Evolutionary conservation across 2,329 filamentous ascomycete species (phyloP), one percentile per base, ranked within the genome.

Genomic region (Ophiostoma piceae): DNA sequence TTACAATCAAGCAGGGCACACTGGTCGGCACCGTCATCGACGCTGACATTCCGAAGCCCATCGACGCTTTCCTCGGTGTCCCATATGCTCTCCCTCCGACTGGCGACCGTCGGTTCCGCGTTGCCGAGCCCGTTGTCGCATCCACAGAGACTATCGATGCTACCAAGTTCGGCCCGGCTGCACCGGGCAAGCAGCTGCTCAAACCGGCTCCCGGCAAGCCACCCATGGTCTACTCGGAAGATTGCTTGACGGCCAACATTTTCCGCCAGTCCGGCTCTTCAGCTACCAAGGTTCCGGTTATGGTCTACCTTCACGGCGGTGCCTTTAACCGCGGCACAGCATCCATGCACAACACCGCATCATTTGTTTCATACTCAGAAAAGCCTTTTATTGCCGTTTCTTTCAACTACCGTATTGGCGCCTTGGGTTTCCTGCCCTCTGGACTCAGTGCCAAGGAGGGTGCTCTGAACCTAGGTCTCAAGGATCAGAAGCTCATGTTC

Each of bases 331-430:
- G 65, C 22, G 65, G 65, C 39, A 43, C 35, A 22, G 19, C 65
- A 12, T 47, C 37, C 1, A 66, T 66, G 65, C 65, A 66, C 68
- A 66, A n/a, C 76, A 79, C 67, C 83, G 83, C 8, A 79, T 90
- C 70, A 80, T 90, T 62, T 85, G 80, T 47, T 82, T 89, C 68
- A 84, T 47, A 26, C 22, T 41, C 65, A 12, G 65, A 26, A 16
- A 47, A 41, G 37, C 65, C 65, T 5, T 66, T 66, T 32, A 39
- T 66, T 5, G 65, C 65, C 37, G 65, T 66, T 6, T 43, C 82
- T 75, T 84, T 88, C 75, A 85, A 85, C 77, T 87, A 90, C 77
- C 83, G 89, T 16, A 82, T 91, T 67, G 87, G 87, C 1, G 84
- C 86, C 3, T 81, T 92, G 75, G 91, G 91, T 0, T 92, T 93